Base-by-base conservation (phyloP, 2,329 filamentous ascomycete species). In the Endothia cerciana region DNA sequence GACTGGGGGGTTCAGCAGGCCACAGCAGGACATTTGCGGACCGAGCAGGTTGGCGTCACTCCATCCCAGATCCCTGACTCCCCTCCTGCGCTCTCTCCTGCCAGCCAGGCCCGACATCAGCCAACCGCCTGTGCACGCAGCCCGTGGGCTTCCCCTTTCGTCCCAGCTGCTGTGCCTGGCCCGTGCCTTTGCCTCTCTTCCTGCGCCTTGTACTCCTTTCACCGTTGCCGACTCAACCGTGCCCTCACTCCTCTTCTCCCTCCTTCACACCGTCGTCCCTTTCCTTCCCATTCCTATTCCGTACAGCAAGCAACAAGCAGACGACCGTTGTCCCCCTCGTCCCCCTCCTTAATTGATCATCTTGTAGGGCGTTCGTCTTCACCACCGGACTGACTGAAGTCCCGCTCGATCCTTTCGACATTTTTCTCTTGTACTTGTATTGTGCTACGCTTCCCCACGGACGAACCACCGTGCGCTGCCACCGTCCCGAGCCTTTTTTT, bases 231-330 rank as follows among this genome's bases (percentile, higher is more conserved):
- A n/a, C n/a, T n/a, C n/a, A n/a, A n/a, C 30, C 22, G 22, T 11
- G 38, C 45, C 25, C 41, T n/a, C 30, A 33, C 19, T 43, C 41
- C 19, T n/a, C 13, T 43, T 51, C 43, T 47, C 43, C 15, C 17
- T 33, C 47, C 19, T 40, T 53, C 30, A 51, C 47, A 28, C 55
- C 22, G 55, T 19, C 36, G 36, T 58, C 25, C 15, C 25, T 22
- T 61, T 49, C 7, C 38, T 41, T 43, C 33, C 36, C 8, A 61
- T 41, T 61, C 33, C 60, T 53, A 41, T 33, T 55, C 22, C 28
- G 47, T 55, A 30, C 65, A 57, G 36, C 65, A 61, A 56, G 65
- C 65, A 66, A 64, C 65, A 61, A 60, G 65, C 62, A 58, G 36
- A 45, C 57, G 57, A 59, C 38, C n/a, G 51, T 56, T 40, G 38